These are phyloP conservation scores for Buddleja alternifolia DNA, from an alignment of 257 asterid species.

Conservation along the genomic window DNA sequence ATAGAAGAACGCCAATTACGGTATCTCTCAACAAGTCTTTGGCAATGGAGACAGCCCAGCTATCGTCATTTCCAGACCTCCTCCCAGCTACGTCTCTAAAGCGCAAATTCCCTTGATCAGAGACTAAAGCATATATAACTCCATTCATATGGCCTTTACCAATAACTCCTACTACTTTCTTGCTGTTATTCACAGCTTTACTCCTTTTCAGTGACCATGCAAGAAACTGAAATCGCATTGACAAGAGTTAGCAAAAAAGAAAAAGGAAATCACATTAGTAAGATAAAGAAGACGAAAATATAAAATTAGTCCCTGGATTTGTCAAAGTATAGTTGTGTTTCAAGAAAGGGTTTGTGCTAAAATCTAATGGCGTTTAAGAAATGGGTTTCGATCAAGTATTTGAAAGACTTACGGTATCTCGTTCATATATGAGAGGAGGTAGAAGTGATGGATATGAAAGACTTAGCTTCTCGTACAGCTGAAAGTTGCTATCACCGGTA, in stretches of 20 bases:
- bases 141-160: constrained; percentile 97
- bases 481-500: constrained; percentile 47
- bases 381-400: background rate
- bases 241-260: too few relatives aligned
- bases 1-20: constrained; percentile 56
- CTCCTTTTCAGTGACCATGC: constrained; percentile 97
- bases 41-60: constrained; percentile 52
- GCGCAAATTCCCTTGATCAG: constrained; percentile 80
- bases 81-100: constrained; percentile 78
- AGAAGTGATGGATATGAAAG: constrained; percentile 77
- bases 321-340: background rate
- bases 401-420: constrained; percentile 69
- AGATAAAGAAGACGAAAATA: background rate
- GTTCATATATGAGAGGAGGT: constrained; percentile 80
- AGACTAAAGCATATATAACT: constrained; percentile 71
- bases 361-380: background rate
- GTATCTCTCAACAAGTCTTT: constrained; percentile 74
- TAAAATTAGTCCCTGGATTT: background rate
- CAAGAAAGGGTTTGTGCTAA: background rate
- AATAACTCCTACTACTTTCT: constrained; percentile 80
- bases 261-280: constrained; percentile 6
- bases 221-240: constrained; percentile 66
- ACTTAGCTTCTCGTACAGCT: constrained; percentile 76
- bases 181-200: constrained; percentile 83
- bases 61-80: constrained; percentile 38